phyloP scores from a whole-genome alignment of 352 stramenopile genomes.

The Halophytophthora polymorphica region DNA sequence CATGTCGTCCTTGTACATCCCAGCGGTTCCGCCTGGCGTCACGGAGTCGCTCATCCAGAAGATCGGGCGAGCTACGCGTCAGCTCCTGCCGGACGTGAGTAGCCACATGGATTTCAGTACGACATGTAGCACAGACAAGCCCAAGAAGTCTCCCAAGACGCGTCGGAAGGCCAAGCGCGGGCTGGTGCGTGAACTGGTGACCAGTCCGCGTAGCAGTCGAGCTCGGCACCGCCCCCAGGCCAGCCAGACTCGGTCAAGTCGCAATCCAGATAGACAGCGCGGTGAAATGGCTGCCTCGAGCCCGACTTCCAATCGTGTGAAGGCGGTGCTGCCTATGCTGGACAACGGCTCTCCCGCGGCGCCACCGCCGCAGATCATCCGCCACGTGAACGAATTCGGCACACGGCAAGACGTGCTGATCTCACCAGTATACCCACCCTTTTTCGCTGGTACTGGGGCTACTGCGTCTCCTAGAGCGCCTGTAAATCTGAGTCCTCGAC shows the following conservation, averaged over 20 bases:
- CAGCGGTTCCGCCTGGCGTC: constrained; percentile 21
- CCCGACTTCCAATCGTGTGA: background rate
- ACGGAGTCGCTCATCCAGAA: constrained; percentile 52
- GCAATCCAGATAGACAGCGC: constrained; percentile 9
- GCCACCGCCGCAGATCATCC: constrained; percentile 34
- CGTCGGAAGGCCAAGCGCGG: constrained; percentile 8
- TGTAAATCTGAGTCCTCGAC: constrained; percentile 3
- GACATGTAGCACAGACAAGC: constrained; percentile 7
- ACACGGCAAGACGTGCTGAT: constrained; percentile 52
- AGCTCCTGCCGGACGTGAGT: constrained; percentile 45
- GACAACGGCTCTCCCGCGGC: constrained; percentile 10
- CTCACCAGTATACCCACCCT: constrained; percentile 52
- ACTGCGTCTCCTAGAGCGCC: constrained; percentile 12
- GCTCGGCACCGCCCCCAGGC: constrained; percentile 19
- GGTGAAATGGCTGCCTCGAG: constrained; percentile 3
- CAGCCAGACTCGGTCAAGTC: constrained; percentile 16
- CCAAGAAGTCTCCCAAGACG: constrained; percentile 13
- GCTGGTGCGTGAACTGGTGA: constrained; percentile 18
- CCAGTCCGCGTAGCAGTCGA: constrained; percentile 23
- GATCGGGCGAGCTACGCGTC: constrained; percentile 47
- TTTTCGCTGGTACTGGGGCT: constrained; percentile 21
- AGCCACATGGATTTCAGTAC: constrained; percentile 29
- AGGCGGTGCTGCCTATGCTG: constrained; percentile 15
- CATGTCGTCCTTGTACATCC: constrained; percentile 45
- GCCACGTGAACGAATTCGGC: constrained; percentile 71